These are phyloP conservation scores for Aspergillus brasiliensis DNA, from an alignment of 2,329 filamentous ascomycete species.

Conservation along the genomic window DNA sequence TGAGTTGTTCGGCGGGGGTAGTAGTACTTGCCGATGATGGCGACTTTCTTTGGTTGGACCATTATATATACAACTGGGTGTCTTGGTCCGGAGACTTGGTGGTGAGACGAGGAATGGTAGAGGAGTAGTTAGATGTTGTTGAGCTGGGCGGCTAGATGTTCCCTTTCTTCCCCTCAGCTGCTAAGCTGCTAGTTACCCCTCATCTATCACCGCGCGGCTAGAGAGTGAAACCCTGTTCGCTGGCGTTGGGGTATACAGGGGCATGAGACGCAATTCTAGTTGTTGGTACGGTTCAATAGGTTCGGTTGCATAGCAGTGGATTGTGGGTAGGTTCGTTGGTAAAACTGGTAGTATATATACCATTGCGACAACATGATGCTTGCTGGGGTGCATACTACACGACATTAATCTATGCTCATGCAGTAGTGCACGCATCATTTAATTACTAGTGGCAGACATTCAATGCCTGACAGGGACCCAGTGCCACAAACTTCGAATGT, in stretches of 20 bases:
- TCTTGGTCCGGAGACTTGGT: neutral
- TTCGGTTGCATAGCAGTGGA: neutral
- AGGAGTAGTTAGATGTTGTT: neutral
- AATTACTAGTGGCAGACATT: too few relatives aligned
- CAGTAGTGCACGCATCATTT: too few relatives aligned
- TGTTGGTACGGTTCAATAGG: constrained; percentile 32
- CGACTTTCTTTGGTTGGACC: constrained; percentile 49
- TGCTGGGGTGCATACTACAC: too few relatives aligned
- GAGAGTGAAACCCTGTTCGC: neutral
- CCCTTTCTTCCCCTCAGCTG: neutral
- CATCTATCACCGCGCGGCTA: neutral
- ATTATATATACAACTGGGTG: constrained; percentile 8
- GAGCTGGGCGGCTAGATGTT: neutral
- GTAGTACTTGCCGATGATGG: constrained; percentile 51
- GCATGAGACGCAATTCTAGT: neutral
- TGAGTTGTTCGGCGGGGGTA: neutral
- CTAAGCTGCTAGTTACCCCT: neutral
- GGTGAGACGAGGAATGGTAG: neutral
- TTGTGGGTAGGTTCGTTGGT: neutral
- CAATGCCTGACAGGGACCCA: too few relatives aligned
- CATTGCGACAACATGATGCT: too few relatives aligned
- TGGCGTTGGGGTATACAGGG: neutral
- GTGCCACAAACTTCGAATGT: too few relatives aligned
- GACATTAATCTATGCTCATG: too few relatives aligned
- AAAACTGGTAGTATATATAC: neutral